These are phyloP conservation scores for Talinum fruticosum DNA, from an alignment of 148 eudicot species.

Conservation along the genomic window DNA sequence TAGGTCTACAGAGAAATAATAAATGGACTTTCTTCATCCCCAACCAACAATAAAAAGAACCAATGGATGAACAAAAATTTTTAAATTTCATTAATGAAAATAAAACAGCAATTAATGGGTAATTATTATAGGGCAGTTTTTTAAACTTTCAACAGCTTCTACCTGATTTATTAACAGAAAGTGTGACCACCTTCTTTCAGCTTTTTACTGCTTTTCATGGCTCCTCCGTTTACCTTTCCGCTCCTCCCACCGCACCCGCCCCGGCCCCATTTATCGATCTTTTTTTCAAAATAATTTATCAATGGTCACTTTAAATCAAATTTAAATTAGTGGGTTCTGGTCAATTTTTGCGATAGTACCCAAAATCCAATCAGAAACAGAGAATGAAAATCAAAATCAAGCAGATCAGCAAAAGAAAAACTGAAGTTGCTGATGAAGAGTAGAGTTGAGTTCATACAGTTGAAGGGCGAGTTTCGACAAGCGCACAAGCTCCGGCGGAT, in stretches of 20 bases:
- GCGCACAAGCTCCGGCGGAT: conserved; percentile 48
- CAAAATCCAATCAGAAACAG: background rate
- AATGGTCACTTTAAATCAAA: background rate
- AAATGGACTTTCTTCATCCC: conserved; percentile 8
- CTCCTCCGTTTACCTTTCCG: background rate
- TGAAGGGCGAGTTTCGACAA: conserved; percentile 31
- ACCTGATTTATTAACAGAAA: background rate
- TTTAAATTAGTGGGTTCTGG: background rate
- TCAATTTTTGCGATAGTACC: background rate
- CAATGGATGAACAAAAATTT: background rate
- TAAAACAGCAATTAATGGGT: background rate
- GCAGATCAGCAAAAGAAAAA: background rate
- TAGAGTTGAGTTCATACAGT: conserved; percentile 29
- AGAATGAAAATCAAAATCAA: background rate
- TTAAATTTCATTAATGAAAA: background rate
- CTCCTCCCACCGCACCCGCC: too few relatives aligned
- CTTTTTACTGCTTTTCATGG: background rate
- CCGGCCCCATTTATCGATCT: background rate
- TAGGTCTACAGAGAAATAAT: background rate
- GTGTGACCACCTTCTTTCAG: background rate
- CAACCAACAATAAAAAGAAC: background rate
- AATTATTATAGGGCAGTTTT: background rate
- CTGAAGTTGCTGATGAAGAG: background rate
- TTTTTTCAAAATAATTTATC: background rate
- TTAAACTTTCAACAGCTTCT: background rate